Percentiles rank a stretch among this genome's conserved stretches.
These are phyloP conservation scores for Secale cereale DNA, from an alignment of 176 grass and related monocot species.

Conservation along the genomic window DNA sequence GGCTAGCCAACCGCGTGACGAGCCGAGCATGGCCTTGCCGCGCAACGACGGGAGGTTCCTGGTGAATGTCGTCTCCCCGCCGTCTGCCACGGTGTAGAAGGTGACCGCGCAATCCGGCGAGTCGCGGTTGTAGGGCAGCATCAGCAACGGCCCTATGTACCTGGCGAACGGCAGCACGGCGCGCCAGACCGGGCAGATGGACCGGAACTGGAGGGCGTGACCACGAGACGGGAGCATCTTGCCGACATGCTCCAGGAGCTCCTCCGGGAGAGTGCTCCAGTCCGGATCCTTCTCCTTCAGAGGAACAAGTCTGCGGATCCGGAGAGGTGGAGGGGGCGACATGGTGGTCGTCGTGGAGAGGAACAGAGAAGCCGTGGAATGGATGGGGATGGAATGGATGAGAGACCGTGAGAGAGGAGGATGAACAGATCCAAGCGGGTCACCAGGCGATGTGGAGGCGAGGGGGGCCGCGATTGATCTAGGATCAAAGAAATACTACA, in stretches of 20 bases:
- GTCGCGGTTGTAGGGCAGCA: not conserved
- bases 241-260: not conserved
- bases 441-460: too few species aligned
- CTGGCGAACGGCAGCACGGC: not conserved
- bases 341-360: too few species aligned
- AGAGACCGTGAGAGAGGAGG: too few species aligned
- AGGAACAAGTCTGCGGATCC: too few species aligned
- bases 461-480: too few species aligned
- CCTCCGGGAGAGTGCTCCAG: not conserved
- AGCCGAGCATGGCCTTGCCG: not conserved
- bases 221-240: not conserved
- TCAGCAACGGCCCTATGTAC: not conserved
- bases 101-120: not conserved
- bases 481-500: too few species aligned
- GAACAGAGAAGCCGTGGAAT: too few species aligned
- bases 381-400: too few species aligned
- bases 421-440: too few species aligned
- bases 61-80: not conserved
- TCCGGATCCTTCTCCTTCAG: not conserved
- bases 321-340: too few species aligned
- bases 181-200: not conserved
- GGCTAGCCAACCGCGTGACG: slow-evolving; percentile 3
- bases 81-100: not conserved
- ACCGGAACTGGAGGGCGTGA: not conserved
- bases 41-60: not conserved